Evolutionary conservation across 148 eudicot species (phyloP).

Genomic region (Persicaria tinctoria): DNA sequence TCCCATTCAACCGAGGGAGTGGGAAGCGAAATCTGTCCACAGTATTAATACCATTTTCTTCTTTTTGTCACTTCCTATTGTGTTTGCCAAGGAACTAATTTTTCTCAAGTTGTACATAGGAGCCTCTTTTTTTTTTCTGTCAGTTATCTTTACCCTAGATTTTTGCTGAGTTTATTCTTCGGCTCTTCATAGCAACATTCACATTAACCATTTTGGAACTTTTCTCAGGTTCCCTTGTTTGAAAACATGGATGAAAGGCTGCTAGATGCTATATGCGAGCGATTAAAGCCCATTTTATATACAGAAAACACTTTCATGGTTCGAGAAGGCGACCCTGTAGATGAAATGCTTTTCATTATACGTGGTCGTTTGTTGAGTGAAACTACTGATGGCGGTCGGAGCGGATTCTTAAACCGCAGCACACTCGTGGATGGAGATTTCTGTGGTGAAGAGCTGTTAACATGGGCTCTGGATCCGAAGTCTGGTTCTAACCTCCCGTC

Average conservation of each 20-base stretch:
- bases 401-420: slow-evolving; percentile 12
- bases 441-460: slow-evolving; percentile 13
- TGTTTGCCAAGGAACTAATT: no score
- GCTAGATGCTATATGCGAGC: slow-evolving; percentile 16
- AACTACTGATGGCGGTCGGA: slow-evolving; percentile 14
- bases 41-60: no score
- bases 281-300: slow-evolving; percentile 1
- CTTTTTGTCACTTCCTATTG: no score
- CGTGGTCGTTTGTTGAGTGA: slow-evolving; percentile 10
- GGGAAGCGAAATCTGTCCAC: no score
- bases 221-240: slow-evolving; percentile 11
- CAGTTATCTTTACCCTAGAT: no score
- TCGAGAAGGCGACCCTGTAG: slow-evolving; percentile 13
- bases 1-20: no score
- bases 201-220: not conserved
- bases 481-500: slow-evolving; percentile 13
- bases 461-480: slow-evolving; percentile 14
- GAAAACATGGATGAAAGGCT: slow-evolving; percentile 14
- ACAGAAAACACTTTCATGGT: slow-evolving; percentile 12
- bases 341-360: slow-evolving; percentile 12
- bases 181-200: not conserved
- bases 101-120: no score
- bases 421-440: slow-evolving; percentile 7
- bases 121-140: no score
- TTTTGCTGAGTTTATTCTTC: no score